Evolutionary conservation across 495 filamentous ascomycete genomes (phyloP).

Genomic region (Penicillium argentinense): DNA sequence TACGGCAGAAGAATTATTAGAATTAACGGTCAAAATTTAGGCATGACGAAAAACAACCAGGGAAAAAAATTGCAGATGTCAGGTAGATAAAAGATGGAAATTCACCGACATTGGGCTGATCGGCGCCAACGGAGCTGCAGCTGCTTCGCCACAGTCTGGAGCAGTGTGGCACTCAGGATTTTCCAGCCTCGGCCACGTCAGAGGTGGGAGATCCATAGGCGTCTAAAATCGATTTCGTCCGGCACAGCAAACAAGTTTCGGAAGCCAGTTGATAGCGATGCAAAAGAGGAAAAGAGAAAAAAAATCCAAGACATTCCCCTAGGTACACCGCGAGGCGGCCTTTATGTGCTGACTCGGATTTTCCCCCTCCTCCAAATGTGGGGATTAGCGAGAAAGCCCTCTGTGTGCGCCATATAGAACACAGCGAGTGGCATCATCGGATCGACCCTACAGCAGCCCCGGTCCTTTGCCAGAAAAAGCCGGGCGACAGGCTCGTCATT

Average conservation of each 20-base stretch:
- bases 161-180: conserved; percentile 28
- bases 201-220: conserved; percentile 16
- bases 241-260: conserved; percentile 9
- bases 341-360: conserved; percentile 25
- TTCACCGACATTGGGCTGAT: conserved; percentile 25
- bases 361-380: conserved; percentile 22
- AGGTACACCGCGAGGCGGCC: conserved; percentile 21
- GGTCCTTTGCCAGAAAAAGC: conserved; percentile 20
- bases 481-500: conserved; percentile 27
- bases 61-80: conserved; percentile 9
- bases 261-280: not conserved
- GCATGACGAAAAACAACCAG: conserved; percentile 9
- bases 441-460: conserved; percentile 28
- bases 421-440: conserved; percentile 26
- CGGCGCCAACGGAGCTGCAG: conserved; percentile 31
- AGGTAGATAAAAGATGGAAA: conserved; percentile 26
- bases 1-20: conserved; percentile 7
- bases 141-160: conserved; percentile 46
- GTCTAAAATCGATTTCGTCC: conserved; percentile 2
- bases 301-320: not conserved
- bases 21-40: conserved; percentile 12
- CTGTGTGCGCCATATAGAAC: conserved; percentile 21
- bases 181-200: conserved; percentile 31
- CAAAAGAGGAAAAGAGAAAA: not conserved
- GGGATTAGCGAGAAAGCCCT: conserved; percentile 7